A percentile compares a stretch with the other conserved stretches of the same genome.
Evolutionary conservation across 257 asterid species (phyloP).

Genomic region (Salvia splendens): DNA sequence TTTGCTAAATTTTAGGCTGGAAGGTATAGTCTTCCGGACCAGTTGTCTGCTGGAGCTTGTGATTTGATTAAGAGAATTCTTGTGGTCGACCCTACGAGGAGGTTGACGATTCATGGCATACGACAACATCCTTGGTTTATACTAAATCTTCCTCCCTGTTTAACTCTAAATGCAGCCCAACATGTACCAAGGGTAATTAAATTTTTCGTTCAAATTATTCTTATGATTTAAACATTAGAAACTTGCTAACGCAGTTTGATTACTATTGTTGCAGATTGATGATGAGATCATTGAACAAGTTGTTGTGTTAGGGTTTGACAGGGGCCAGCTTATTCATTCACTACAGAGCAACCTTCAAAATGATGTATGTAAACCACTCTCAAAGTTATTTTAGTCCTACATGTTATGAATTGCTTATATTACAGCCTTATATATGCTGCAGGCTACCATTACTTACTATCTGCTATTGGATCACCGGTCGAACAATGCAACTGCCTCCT

Average conservation of each 20-base stretch:
- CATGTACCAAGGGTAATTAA: slow-evolving; percentile 60
- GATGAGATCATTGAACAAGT: slow-evolving; percentile 84
- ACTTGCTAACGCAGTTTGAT: slow-evolving; percentile 31
- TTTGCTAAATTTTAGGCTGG: slow-evolving; percentile 59
- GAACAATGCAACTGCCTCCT: slow-evolving; percentile 71
- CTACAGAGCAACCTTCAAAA: slow-evolving; percentile 78
- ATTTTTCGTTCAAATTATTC: slow-evolving; percentile 8
- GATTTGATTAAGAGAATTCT: slow-evolving; percentile 87
- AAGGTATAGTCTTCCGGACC: slow-evolving; percentile 87
- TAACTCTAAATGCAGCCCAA: slow-evolving; percentile 78
- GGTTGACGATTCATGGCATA: slow-evolving; percentile 69
- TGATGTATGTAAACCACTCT: slow-evolving; percentile 54
- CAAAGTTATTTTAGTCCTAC: slow-evolving; percentile 11
- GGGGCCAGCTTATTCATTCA: slow-evolving; percentile 73
- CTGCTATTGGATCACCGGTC: slow-evolving; percentile 72
- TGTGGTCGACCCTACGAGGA: slow-evolving; percentile 87
- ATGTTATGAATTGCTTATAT: slow-evolving; percentile 14
- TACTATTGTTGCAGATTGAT: slow-evolving; percentile 64
- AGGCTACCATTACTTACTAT: slow-evolving; percentile 96
- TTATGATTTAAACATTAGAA: neutral
- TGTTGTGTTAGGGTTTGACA: slow-evolving; percentile 68
- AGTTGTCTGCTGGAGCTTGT: slow-evolving; percentile 82
- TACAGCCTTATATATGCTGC: slow-evolving; percentile 30
- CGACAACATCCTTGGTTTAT: slow-evolving; percentile 92
- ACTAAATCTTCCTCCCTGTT: slow-evolving; percentile 77